These are phyloP conservation scores for Fusarium napiforme DNA, from an alignment of 2,329 filamentous ascomycete species.

Conservation along the genomic window DNA sequence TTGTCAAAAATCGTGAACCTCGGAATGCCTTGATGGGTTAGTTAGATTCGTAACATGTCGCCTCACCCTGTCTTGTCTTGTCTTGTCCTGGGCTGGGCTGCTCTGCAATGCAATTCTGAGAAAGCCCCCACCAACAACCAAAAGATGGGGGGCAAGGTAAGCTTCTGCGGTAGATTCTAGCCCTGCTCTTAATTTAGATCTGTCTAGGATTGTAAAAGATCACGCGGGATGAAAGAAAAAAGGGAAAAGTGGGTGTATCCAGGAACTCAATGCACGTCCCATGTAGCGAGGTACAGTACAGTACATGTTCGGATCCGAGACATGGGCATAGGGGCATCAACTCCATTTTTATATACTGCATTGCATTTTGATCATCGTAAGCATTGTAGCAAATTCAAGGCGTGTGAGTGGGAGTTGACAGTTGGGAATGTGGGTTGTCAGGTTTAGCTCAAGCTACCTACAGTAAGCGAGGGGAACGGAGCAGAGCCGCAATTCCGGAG, in stretches of 20 bases:
- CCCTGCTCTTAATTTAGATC: constrained; percentile 21
- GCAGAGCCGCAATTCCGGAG: constrained; percentile 16
- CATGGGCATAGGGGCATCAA: neutral
- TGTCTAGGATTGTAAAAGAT: constrained; percentile 15
- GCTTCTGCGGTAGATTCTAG: constrained; percentile 10
- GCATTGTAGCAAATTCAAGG: constrained; percentile 10
- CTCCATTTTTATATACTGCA: neutral
- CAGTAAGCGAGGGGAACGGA: constrained; percentile 7
- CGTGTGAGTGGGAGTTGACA: constrained; percentile 2
- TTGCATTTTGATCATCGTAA: constrained; percentile 5
- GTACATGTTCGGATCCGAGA: constrained; percentile 19
- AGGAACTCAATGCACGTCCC: neutral
- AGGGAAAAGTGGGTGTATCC: constrained; percentile 7
- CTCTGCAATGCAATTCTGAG: constrained; percentile 1
- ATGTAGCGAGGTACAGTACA: neutral
- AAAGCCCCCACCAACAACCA: neutral
- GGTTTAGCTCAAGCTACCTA: neutral
- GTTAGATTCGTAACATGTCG: constrained; percentile 6
- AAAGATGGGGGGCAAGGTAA: neutral
- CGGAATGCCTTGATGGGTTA: constrained; percentile 26
- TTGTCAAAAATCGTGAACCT: neutral
- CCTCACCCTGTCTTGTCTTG: neutral
- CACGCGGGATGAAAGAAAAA: constrained; percentile 22
- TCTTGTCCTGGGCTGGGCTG: neutral
- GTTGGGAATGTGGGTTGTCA: neutral